These are phyloP conservation scores for Heliamphora exappendiculata DNA, from an alignment of 148 eudicot species.

Conservation along the genomic window DNA sequence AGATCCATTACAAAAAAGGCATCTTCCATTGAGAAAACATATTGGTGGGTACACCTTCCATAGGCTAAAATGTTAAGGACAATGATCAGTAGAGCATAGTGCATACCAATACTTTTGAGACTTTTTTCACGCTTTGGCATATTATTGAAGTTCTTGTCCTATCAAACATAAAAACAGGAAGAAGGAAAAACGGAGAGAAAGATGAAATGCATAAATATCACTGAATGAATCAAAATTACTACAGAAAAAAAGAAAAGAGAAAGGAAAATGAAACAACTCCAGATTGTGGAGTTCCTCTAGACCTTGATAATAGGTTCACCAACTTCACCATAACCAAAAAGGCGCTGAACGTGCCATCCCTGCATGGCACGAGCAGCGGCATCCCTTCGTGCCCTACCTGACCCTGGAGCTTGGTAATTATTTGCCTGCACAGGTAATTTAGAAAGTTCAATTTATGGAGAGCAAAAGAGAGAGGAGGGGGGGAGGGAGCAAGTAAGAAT, in stretches of 20 bases:
- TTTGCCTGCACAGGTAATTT: slow-evolving; percentile 34
- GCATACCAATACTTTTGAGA: slow-evolving; percentile 70
- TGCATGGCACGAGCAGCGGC: slow-evolving; percentile 99
- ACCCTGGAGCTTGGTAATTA: slow-evolving; percentile 54
- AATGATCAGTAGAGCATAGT: slow-evolving; percentile 19
- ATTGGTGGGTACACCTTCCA: background rate
- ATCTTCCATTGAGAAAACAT: background rate
- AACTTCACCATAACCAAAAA: slow-evolving; percentile 56
- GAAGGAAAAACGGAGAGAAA: background rate
- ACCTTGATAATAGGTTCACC: slow-evolving; percentile 39
- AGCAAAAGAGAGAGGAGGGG: background rate
- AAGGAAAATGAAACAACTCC: background rate
- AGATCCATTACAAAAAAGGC: background rate
- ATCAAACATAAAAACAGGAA: slow-evolving; percentile 15
- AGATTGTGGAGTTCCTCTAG: background rate
- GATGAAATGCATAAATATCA: background rate
- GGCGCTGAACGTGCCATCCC: slow-evolving; percentile 88
- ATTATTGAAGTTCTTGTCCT: slow-evolving; percentile 60
- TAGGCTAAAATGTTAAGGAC: background rate
- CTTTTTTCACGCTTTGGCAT: slow-evolving; percentile 71
- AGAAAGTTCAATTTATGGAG: background rate
- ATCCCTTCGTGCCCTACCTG: slow-evolving; percentile 85
- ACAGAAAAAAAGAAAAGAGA: background rate
- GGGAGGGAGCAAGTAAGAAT: background rate
- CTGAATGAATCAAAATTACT: background rate